Evolutionary conservation across 1,139 yeast genomes (phyloP), one percentile per base, ranked within the genome.

Genomic region (Arxiozyma heterogenica): DNA sequence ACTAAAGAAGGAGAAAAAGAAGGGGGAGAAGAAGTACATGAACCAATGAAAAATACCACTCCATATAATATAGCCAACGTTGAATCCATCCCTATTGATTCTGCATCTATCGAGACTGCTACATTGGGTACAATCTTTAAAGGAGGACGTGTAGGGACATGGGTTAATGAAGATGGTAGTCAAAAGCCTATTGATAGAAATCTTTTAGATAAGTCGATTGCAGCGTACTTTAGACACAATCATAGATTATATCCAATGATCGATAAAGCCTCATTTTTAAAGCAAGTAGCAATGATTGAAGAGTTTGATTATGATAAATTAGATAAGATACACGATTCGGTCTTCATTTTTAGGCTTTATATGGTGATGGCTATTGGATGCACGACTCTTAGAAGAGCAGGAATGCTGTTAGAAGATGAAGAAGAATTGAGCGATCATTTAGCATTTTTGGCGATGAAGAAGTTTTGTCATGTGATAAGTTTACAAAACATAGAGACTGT

Each of bases 301-400:
- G 71, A 69, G 45, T 66, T 72, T 53, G 63, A 67, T 21, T 62
- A 57, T 41, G 48, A 53, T 18, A 27, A 21, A 15, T 41, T 57
- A 18, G 52, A 64, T 49, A 62, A 64, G 21, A 56, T 56, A n/a
- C 57, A 58, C 44, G 62, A 57, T 55, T 58, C 64, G 53, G 59
- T 61, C 12, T 63, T 67, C 49, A 66, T 64, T 47, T 75, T 75
- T 58, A 77, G 77, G 61, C 59, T 78, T n/a, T 73, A 72, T 59
- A 74, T 78, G 77, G 73, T 76, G 4, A 70, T 77, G 67, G 77
- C 79, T 17, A 73, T 77, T 43, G 82, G 81, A 1, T 75, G 78
- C 54, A 73, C 78, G 5, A 72, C 78, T 3, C 62, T 77, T 44
- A 74, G 75, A 52, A 65, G 78, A 53, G 75, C 73, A 22, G 76